Evolutionary conservation across 345 rosid species (phyloP), one percentile per base, ranked within the genome.

Genomic region (Gossypium longicalyx): DNA sequence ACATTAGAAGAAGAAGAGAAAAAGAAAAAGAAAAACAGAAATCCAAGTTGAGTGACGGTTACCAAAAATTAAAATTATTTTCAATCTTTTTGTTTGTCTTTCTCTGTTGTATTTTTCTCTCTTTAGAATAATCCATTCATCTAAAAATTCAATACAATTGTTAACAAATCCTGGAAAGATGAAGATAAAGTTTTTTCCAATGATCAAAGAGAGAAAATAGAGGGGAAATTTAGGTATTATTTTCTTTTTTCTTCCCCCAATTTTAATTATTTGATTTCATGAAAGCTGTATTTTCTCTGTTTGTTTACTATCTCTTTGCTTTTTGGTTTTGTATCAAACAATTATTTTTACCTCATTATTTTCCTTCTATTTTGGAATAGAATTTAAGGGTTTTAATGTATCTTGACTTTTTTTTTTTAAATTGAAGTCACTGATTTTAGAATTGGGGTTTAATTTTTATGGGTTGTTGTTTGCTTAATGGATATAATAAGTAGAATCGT

Each of bases 141-240:
- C n/a, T 12, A n/a, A n/a, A n/a, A n/a, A n/a, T n/a, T n/a, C n/a
- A n/a, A n/a, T n/a, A n/a, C n/a, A n/a, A n/a, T 34, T 9, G 52
- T 4, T 53, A 66, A 67, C 47, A 45, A 67, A 75, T 64, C 72
- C 29, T 44, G 23, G 47, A 43, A 48, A 53, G 62, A 51, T 23
- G 13, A 58, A 43, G 56, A 53, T 9, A 3, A 53, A 2, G 0
- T 23, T 52, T 13, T 60, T 44, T 22, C 25, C 2, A 23, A 23
- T 2, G 1, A 23, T 13, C 16, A 3, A 27, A 20, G 68, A 68
- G 58, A 48, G 29, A 56, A 51, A 20, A 57, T 12, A 71, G 79
- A 80, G 76, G 60, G 71, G 64, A 57, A 75, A 72, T 38, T 51
- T 78, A 77, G 82, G 85, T 78, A 79, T 25, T 71, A 10, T 13